These are phyloP conservation scores for Talaromyces marneffei DNA, from an alignment of 2,329 filamentous ascomycete genomes.

Conservation along the genomic window DNA sequence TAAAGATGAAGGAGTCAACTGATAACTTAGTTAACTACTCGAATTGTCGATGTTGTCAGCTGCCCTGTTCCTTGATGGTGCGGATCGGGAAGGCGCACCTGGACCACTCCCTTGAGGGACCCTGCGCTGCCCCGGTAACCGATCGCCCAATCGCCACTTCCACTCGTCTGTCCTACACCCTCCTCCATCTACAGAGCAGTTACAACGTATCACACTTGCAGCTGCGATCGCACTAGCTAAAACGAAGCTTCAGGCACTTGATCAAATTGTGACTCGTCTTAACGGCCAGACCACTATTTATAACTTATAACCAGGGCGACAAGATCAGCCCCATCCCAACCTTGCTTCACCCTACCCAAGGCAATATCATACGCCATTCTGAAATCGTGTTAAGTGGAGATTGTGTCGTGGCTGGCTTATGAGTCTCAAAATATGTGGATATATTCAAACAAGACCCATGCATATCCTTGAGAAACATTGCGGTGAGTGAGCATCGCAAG, in stretches of 20 bases:
- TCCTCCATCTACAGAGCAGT: background rate
- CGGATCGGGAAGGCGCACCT: slow-evolving; percentile 5
- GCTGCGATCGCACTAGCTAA: too few species aligned
- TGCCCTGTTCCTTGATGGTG: background rate
- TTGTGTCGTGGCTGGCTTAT: background rate
- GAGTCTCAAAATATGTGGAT: background rate
- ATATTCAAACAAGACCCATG: background rate
- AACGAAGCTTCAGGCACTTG: too few species aligned
- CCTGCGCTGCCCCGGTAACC: slow-evolving; percentile 16
- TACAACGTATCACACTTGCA: background rate
- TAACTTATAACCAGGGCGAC: background rate
- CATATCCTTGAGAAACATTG: background rate
- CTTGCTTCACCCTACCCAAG: background rate
- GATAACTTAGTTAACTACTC: too few species aligned
- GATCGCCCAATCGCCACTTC: background rate
- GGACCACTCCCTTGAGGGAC: background rate
- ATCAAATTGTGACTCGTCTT: background rate
- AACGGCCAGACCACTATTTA: background rate
- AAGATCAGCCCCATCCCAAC: background rate
- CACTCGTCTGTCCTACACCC: background rate
- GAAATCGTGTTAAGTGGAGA: background rate
- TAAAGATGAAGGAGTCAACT: background rate
- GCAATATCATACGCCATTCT: background rate
- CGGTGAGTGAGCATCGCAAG: background rate
- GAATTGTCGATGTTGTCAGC: background rate